phyloP scores from a whole-genome alignment of 768 basidiomycete species.

The Neoboletus brunneissimus region DNA sequence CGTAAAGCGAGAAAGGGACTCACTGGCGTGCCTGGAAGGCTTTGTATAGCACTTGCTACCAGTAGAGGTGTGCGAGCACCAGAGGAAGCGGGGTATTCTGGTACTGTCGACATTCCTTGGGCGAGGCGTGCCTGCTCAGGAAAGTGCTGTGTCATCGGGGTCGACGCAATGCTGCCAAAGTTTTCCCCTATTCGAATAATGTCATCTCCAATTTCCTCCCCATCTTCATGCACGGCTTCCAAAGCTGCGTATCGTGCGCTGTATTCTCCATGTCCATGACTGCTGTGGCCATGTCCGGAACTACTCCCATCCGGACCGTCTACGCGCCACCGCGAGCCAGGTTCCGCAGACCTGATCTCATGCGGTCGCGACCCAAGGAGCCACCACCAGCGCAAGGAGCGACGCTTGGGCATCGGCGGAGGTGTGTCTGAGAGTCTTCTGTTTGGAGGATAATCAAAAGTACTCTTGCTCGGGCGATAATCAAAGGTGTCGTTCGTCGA shows the following conservation, averaged over 20 bases:
- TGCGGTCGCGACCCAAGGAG: conserved; percentile 24
- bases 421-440: neutral
- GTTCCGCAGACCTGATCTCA: conserved; percentile 24
- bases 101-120: conserved; percentile 6
- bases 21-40: conserved; percentile 13
- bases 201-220: conserved; percentile 5
- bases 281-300: conserved; percentile 17
- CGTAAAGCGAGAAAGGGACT: conserved; percentile 1
- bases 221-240: conserved; percentile 10
- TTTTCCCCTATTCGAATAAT: conserved; percentile 24
- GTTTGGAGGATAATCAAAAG: conserved; percentile 12
- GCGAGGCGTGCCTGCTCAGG: conserved; percentile 4
- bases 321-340: conserved; percentile 20
- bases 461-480: conserved; percentile 4
- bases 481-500: neutral
- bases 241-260: conserved; percentile 3
- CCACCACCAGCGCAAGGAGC: conserved; percentile 24
- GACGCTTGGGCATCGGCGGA: conserved; percentile 1
- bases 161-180: conserved; percentile 13
- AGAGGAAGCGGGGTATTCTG: neutral
- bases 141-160: conserved; percentile 8
- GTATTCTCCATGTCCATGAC: conserved; percentile 6
- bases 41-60: neutral
- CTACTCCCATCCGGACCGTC: conserved; percentile 29
- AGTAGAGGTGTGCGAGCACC: neutral